Percentiles rank a stretch among this genome's conserved stretches.
These are phyloP conservation scores for Silene conica DNA, from an alignment of 148 eudicot species.

Conservation along the genomic window DNA sequence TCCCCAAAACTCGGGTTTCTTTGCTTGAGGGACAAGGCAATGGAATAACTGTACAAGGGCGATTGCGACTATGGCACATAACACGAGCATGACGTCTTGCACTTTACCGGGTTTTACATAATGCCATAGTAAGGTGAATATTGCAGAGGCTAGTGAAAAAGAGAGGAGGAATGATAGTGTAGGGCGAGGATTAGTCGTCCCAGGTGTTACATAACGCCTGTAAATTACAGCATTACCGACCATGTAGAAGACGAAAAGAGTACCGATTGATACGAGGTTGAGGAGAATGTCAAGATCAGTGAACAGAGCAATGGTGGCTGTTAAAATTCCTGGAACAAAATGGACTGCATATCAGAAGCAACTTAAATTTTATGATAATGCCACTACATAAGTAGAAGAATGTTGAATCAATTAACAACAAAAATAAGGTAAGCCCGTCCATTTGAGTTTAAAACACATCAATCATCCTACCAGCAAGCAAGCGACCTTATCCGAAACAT, in stretches of 20 bases:
- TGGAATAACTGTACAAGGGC: constrained; percentile 51
- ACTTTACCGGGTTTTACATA: constrained; percentile 60
- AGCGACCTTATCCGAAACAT: not conserved
- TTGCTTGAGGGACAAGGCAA: constrained; percentile 60
- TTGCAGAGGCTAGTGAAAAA: constrained; percentile 51
- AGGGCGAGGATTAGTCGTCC: constrained; percentile 70
- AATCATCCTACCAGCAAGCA: not conserved
- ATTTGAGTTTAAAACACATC: not conserved
- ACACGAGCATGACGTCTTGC: constrained; percentile 47
- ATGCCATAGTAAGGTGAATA: constrained; percentile 74
- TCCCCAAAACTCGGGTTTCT: constrained; percentile 89
- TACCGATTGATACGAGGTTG: constrained; percentile 78
- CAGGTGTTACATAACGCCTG: constrained; percentile 58
- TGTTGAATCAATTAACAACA: not conserved
- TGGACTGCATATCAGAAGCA: not conserved
- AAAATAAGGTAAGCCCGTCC: not conserved
- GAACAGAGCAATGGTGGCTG: constrained; percentile 79
- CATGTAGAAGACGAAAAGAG: constrained; percentile 92
- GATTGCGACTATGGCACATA: constrained; percentile 40
- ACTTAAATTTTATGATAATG: not conserved
- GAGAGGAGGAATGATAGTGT: constrained; percentile 66
- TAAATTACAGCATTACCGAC: constrained; percentile 83
- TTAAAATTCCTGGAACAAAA: constrained; percentile 55
- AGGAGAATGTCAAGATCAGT: constrained; percentile 74
- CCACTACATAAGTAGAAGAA: not conserved